Base-by-base conservation (phyloP, 2,329 filamentous ascomycete species). In the Penicillium palitans region DNA sequence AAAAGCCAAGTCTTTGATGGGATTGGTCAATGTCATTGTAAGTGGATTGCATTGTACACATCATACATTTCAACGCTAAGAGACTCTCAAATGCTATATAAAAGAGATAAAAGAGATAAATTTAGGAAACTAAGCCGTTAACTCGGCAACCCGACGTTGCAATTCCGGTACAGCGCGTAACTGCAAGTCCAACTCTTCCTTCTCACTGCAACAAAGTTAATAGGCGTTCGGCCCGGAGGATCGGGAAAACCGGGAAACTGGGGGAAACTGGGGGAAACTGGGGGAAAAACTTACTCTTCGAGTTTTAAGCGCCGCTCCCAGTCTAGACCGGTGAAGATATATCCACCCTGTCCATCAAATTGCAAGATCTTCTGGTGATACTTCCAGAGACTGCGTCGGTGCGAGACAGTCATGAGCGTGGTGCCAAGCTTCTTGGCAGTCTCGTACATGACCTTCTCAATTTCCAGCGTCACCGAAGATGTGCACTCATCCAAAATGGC, bases 401-500 rank as follows among this genome's bases (percentile, higher is more conserved):
- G 95, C 64, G 88, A 92, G 25, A 99, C 95, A 0, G 95, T 99
- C 91, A 99, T 97, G 62, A 99, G 83, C 0, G 95, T 98, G 68
- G 97, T 95, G 4, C 91, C 92, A 19, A 97, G 78, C 19, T 85
- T 83, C 81, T 99, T 98, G 51, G 95, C 95, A 55, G 91, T 93
- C 68, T 97, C 93, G 75, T 99, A 99, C 92, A 99, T 98, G 72
- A 91, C 84, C 72, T 91, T 89, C 72, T 99, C 95, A 60, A 93
- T 92, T 67, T 98, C 93, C 29, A 97, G 83, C 17, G 96, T 97
- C n/a, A 99, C 91, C 52, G 87, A 91, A 57, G 89, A 93, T 7
- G 95, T 99, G 76, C 95, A 99, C 78, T 99, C 95, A 73, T 99
- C 95, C 39, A 99, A 81, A 66, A 99, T 99, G 12, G 95, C 95